Percentiles rank a stretch among this genome's conserved stretches.
Conservation (phyloP, 495 filamentous ascomycete genomes). For the Xylaria cubensis region DNA sequence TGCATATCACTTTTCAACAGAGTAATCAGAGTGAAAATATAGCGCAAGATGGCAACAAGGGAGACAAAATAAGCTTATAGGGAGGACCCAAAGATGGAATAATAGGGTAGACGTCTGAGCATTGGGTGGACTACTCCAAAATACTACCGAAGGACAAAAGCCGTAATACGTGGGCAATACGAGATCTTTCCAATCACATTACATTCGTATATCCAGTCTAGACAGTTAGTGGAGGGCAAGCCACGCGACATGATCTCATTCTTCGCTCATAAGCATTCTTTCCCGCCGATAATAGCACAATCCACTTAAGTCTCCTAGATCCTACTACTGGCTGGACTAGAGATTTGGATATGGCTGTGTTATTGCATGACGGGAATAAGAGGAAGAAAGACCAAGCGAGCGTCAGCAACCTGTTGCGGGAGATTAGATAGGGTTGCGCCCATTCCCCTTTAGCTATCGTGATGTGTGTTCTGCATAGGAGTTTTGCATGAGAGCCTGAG, state of each 20-base stretch:
- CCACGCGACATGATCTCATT: constrained; percentile 4
- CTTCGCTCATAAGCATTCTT: neutral
- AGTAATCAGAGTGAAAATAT: neutral
- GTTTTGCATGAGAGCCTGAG: neutral
- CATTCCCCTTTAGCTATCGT: neutral
- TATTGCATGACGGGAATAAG: neutral
- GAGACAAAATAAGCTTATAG: neutral
- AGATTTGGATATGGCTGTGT: neutral
- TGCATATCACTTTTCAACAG: neutral
- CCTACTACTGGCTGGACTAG: neutral
- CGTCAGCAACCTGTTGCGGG: constrained; percentile 1
- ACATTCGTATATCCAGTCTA: neutral
- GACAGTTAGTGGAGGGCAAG: neutral
- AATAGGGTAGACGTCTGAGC: neutral
- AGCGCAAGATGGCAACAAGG: neutral
- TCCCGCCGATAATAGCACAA: neutral
- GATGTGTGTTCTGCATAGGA: neutral
- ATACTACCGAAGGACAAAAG: neutral
- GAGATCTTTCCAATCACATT: neutral
- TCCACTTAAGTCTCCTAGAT: neutral
- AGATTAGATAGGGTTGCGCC: constrained; percentile 5
- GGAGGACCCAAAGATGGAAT: neutral
- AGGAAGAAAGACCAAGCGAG: neutral
- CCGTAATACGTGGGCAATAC: neutral
- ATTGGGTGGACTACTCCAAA: neutral